These are phyloP conservation scores for Aspergillus bombycis DNA, from an alignment of 2,329 filamentous ascomycete genomes.

Conservation along the genomic window DNA sequence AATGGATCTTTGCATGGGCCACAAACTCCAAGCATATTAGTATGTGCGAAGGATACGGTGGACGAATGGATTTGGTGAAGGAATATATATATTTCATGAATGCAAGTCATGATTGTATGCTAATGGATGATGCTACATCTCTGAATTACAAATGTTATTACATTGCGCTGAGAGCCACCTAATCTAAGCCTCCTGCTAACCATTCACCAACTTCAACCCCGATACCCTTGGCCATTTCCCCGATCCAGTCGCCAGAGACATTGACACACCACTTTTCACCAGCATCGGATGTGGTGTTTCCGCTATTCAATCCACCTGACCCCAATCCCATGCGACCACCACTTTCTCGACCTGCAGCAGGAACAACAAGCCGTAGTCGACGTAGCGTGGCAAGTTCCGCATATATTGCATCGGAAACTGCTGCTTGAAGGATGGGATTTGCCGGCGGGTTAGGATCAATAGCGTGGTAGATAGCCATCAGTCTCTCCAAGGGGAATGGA, in stretches of 20 bases:
- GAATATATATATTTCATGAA: neutral
- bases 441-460: conserved; percentile 50
- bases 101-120: neutral
- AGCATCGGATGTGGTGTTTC: conserved; percentile 42
- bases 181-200: conserved; percentile 44
- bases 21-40: conserved; percentile 39
- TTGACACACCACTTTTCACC: conserved; percentile 54
- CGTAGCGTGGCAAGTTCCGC: conserved; percentile 51
- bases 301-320: conserved; percentile 32
- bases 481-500: conserved; percentile 50
- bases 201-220: conserved; percentile 51
- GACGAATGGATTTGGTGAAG: conserved; percentile 45
- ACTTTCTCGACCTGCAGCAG: conserved; percentile 39
- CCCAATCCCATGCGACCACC: conserved; percentile 30
- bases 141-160: neutral
- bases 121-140: conserved; percentile 1
- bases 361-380: conserved; percentile 50
- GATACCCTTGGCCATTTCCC: conserved; percentile 47
- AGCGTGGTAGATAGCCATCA: conserved; percentile 52
- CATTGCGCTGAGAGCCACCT: conserved; percentile 1
- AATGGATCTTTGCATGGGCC: conserved; percentile 27
- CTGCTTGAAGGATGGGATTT: conserved; percentile 39
- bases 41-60: conserved; percentile 35
- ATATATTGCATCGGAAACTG: conserved; percentile 48
- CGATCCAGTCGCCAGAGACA: conserved; percentile 51